phyloP scores from a whole-genome alignment of 2,329 filamentous ascomycete genomes.

The Aspergillus alliaceus region DNA sequence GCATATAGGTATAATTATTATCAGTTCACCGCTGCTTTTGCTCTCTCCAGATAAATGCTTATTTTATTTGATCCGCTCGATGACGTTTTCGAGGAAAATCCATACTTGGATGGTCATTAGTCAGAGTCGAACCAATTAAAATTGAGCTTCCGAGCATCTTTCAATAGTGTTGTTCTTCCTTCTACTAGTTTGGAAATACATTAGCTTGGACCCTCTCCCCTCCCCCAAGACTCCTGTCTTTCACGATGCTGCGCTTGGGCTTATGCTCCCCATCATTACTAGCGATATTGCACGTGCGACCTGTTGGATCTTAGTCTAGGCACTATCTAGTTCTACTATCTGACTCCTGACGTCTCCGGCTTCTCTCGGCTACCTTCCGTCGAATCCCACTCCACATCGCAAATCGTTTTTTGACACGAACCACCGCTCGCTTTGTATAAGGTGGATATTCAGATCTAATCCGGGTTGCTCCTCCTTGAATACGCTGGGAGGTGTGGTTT shows the following conservation, averaged over 20 bases:
- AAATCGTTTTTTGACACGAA: background rate
- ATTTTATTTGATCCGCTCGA: constrained; percentile 6
- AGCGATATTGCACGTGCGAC: constrained; percentile 8
- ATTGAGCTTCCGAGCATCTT: background rate
- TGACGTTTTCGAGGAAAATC: constrained; percentile 12
- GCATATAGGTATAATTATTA: too few relatives aligned
- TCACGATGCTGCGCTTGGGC: constrained; percentile 14
- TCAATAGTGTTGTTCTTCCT: constrained; percentile 4
- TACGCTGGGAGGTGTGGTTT: background rate
- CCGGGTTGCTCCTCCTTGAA: background rate
- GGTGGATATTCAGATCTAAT: background rate
- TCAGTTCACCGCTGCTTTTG: background rate
- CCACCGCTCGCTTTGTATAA: background rate
- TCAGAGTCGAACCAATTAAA: constrained; percentile 1
- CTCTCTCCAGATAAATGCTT: too few relatives aligned
- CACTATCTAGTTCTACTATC: background rate
- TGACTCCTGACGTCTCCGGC: background rate
- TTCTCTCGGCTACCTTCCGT: constrained; percentile 1
- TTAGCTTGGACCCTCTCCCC: background rate
- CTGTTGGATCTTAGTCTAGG: background rate
- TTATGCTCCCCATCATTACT: background rate
- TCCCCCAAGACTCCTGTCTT: background rate
- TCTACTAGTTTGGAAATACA: background rate
- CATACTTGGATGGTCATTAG: background rate
- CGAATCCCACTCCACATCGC: background rate